Percentiles rank a stretch among this genome's conserved stretches.
phyloP scores from a whole-genome alignment of 768 basidiomycete species.

The Boletellus ananas region DNA sequence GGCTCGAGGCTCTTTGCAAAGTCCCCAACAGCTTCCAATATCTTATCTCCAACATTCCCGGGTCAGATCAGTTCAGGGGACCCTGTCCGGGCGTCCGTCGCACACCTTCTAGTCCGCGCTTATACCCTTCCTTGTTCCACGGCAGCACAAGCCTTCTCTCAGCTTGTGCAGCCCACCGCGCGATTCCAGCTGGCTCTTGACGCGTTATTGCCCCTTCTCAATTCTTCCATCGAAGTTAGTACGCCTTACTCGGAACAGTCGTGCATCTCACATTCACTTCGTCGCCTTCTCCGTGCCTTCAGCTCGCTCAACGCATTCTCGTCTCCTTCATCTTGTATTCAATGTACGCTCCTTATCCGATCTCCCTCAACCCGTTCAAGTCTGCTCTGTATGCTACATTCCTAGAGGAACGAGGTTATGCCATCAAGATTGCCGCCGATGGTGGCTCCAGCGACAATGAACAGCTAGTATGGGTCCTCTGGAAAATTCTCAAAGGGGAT shows the following conservation, averaged over 20 bases:
- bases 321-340: conserved; percentile 78
- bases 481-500: conserved; percentile 83
- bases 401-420: conserved; percentile 61
- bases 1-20: conserved; percentile 33
- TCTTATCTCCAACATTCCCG: conserved; percentile 32
- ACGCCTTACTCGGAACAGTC: conserved; percentile 7
- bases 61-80: conserved; percentile 34
- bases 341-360: conserved; percentile 76
- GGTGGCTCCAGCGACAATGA: conserved; percentile 58
- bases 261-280: conserved; percentile 14
- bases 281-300: conserved; percentile 9
- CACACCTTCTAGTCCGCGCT: conserved; percentile 62
- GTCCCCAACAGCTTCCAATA: conserved; percentile 30
- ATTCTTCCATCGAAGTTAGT: conserved; percentile 53
- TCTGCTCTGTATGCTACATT: conserved; percentile 67
- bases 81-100: conserved; percentile 59
- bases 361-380: conserved; percentile 79
- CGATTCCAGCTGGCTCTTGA: conserved; percentile 84
- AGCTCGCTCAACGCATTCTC: conserved; percentile 73
- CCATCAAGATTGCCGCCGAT: conserved; percentile 45
- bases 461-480: conserved; percentile 81
- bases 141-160: conserved; percentile 68
- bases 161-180: conserved; percentile 70
- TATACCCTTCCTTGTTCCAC: conserved; percentile 73
- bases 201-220: conserved; percentile 72